Percentiles rank a stretch among this genome's conserved stretches.
Evolutionary conservation across 805 yeast species (phyloP).

Genomic region (Ogataea parapolymorpha): DNA sequence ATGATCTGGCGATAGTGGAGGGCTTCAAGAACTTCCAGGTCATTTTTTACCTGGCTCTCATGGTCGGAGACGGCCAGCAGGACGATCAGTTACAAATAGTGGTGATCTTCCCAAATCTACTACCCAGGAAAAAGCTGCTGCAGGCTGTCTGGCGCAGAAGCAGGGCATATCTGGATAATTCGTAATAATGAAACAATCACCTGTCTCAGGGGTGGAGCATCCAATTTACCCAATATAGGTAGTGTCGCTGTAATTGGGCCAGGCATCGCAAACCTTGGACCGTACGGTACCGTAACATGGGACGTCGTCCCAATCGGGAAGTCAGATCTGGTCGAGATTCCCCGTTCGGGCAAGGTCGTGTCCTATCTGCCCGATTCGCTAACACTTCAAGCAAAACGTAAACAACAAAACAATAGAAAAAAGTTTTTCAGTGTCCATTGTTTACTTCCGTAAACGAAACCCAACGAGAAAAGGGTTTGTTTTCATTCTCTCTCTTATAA

Average conservation of each 20-base stretch:
- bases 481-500: conserved; percentile 8
- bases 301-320: conserved; percentile 1
- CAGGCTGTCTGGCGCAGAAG: conserved; percentile 29
- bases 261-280: not conserved
- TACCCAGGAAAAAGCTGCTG: conserved; percentile 30
- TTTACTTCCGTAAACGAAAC: conserved; percentile 3
- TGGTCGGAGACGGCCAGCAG: conserved; percentile 38
- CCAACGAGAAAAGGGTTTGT: conserved; percentile 3
- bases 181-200: not conserved
- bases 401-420: conserved; percentile 8
- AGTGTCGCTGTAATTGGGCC: not conserved
- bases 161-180: conserved; percentile 13
- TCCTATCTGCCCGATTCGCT: not conserved
- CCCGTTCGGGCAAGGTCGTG: conserved; percentile 10
- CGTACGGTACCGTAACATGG: not conserved
- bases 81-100: conserved; percentile 22
- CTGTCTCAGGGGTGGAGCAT: conserved; percentile 3
- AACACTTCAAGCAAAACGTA: conserved; percentile 3
- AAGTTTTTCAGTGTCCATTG: conserved; percentile 2
- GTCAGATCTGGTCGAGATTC: not conserved
- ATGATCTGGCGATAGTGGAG: conserved; percentile 71
- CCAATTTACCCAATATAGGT: not conserved
- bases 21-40: conserved; percentile 70
- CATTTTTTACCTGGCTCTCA: conserved; percentile 57
- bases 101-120: conserved; percentile 30